Base-by-base conservation (phyloP, 108 stramenopile species). In the Skeletonema marinoi region DNA sequence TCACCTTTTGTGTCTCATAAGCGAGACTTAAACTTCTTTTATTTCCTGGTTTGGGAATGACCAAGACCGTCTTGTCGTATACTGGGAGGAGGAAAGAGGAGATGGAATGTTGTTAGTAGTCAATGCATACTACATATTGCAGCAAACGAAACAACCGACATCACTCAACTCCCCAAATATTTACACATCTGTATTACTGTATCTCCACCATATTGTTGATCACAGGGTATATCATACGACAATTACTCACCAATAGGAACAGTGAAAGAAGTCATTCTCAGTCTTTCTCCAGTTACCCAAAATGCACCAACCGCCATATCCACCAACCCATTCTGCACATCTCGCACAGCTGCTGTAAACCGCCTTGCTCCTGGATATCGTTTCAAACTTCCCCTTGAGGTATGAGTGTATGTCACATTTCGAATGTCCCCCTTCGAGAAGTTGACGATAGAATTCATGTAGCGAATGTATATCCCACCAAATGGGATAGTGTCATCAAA, bases 261-360 rank as follows among this genome's bases (percentile, higher is more conserved):
- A 36, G 59, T n/a, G 61, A 71, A 29, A 60, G 30, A 10, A 30
- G 59, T 60, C 59, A 60, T 60, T 13, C 0, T 29, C 10, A 60
- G 14, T 9, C 25, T 25, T n/a, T n/a, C n/a, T n/a, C n/a, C n/a
- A n/a, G n/a, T n/a, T n/a, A n/a, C n/a, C n/a, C n/a, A n/a, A n/a
- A n/a, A n/a, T n/a, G n/a, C n/a, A n/a, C n/a, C n/a, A n/a, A 75
- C 21, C 8, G 74, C 74, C 65, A 75, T 66, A 46, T 75, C 74
- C 6, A 67, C 31, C 56, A 67, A 60, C 5, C 74, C 74, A 67
- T 75, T 59, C 19, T 65, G 32, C 32, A 75, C 35, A 39, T 75
- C 74, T 48, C 66, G 74, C 19, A 75, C 56, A 0, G 56, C 36
- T 5, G 74, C 74, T 42, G 67, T 69, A 9, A n/a, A 17, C n/a